Evolutionary conservation across 2,329 filamentous ascomycete species (phyloP).

Genomic region (Cyclaneusma minus): DNA sequence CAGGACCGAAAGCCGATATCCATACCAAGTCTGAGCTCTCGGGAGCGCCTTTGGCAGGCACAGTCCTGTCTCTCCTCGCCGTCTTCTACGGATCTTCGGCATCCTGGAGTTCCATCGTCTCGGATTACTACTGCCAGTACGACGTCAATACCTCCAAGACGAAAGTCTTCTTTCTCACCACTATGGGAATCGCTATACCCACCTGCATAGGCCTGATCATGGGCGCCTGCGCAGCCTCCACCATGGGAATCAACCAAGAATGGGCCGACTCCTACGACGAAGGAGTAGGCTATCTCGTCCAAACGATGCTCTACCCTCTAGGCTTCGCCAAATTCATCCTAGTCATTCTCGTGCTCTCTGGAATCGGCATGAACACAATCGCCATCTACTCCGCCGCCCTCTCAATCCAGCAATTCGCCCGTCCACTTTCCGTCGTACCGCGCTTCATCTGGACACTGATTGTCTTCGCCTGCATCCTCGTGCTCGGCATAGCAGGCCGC

Average conservation of each 20-base stretch:
- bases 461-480: constrained; percentile 27
- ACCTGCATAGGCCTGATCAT: constrained; percentile 32
- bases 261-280: constrained; percentile 24
- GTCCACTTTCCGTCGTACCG: constrained; percentile 25
- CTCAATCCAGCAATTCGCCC: constrained; percentile 25
- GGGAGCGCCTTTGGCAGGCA: constrained; percentile 23
- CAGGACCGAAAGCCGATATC: constrained; percentile 24
- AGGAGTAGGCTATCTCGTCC: constrained; percentile 29
- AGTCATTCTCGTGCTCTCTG: constrained; percentile 21
- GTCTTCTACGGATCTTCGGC: constrained; percentile 32
- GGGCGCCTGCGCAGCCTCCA: constrained; percentile 26
- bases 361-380: constrained; percentile 30
- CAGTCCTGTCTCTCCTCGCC: constrained; percentile 26
- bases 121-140: constrained; percentile 31
- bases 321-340: constrained; percentile 28
- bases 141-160: constrained; percentile 26
- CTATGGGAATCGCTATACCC: constrained; percentile 29
- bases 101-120: constrained; percentile 30
- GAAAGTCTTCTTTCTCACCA: constrained; percentile 32
- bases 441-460: constrained; percentile 31
- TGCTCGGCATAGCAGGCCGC: constrained; percentile 26
- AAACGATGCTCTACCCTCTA: constrained; percentile 26
- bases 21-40: constrained; percentile 18
- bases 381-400: constrained; percentile 25
- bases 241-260: constrained; percentile 23